Conservation (phyloP, 306 rosid species). For the Acacia acuminata region DNA sequence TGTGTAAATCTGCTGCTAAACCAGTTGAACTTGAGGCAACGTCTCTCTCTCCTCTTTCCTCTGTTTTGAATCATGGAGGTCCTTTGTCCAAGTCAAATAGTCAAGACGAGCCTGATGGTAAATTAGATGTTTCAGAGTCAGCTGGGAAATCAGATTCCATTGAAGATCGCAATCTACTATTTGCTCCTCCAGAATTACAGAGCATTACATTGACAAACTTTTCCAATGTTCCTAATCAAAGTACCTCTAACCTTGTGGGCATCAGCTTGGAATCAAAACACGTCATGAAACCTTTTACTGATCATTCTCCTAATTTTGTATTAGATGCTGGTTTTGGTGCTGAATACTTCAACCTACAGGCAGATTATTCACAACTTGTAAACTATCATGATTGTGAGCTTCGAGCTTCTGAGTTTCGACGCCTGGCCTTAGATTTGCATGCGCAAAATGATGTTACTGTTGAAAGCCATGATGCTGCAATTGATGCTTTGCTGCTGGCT, state of each 20-base stretch:
- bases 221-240: slow-evolving; percentile 49
- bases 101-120: slow-evolving; percentile 72
- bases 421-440: slow-evolving; percentile 80
- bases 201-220: slow-evolving; percentile 51
- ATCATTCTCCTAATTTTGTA: slow-evolving; percentile 46
- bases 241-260: slow-evolving; percentile 44
- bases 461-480: slow-evolving; percentile 92
- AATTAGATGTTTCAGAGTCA: slow-evolving; percentile 58
- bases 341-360: slow-evolving; percentile 72
- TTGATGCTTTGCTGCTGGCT: slow-evolving; percentile 89
- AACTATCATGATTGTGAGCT: slow-evolving; percentile 70
- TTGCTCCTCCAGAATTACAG: slow-evolving; percentile 71
- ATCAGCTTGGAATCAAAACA: slow-evolving; percentile 52
- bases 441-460: slow-evolving; percentile 61
- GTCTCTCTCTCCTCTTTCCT: slow-evolving; percentile 45
- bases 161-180: slow-evolving; percentile 72
- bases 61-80: slow-evolving; percentile 48
- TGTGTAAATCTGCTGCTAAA: slow-evolving; percentile 51
- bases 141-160: slow-evolving; percentile 50
- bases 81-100: slow-evolving; percentile 51
- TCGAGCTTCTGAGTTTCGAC: slow-evolving; percentile 86
- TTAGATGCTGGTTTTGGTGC: slow-evolving; percentile 60
- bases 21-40: slow-evolving; percentile 52
- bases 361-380: slow-evolving; percentile 81
- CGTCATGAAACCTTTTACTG: slow-evolving; percentile 41